Evolutionary conservation across 805 yeast genomes (phyloP).

Genomic region (Starmerella tilneyi): DNA sequence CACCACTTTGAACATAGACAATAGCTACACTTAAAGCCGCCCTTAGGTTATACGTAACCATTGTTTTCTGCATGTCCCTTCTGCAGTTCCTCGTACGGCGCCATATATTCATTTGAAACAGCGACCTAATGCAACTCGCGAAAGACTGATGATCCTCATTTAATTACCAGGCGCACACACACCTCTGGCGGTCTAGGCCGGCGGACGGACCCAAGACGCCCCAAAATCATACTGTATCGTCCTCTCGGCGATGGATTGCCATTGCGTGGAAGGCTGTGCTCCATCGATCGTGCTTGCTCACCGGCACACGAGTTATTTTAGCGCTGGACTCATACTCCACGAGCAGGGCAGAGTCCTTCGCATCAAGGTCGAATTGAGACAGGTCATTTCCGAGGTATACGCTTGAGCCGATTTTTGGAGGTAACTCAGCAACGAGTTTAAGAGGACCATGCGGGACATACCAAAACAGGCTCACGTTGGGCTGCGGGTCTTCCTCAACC

Average conservation of each 20-base stretch:
- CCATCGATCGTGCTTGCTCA: slow-evolving; percentile 25
- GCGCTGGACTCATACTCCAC: slow-evolving; percentile 6
- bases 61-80: no score
- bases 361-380: slow-evolving; percentile 30
- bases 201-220: no score
- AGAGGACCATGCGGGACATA: slow-evolving; percentile 73
- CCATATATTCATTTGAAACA: no score
- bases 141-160: no score
- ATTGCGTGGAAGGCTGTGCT: slow-evolving; percentile 28
- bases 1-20: no score
- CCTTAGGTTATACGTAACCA: no score
- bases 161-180: no score
- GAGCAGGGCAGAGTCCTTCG: slow-evolving; percentile 16
- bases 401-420: slow-evolving; percentile 8
- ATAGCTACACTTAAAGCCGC: no score
- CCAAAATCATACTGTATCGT: no score
- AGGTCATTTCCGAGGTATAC: slow-evolving; percentile 26
- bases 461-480: slow-evolving; percentile 33
- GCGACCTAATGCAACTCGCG: no score
- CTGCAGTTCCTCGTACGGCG: no score
- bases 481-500: slow-evolving; percentile 24
- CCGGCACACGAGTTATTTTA: slow-evolving; percentile 3
- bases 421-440: slow-evolving; percentile 24
- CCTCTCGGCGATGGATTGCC: slow-evolving; percentile 27
- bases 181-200: no score